Base-by-base conservation (phyloP, 768 basidiomycete genomes). In the Naganishia antarctica region DNA sequence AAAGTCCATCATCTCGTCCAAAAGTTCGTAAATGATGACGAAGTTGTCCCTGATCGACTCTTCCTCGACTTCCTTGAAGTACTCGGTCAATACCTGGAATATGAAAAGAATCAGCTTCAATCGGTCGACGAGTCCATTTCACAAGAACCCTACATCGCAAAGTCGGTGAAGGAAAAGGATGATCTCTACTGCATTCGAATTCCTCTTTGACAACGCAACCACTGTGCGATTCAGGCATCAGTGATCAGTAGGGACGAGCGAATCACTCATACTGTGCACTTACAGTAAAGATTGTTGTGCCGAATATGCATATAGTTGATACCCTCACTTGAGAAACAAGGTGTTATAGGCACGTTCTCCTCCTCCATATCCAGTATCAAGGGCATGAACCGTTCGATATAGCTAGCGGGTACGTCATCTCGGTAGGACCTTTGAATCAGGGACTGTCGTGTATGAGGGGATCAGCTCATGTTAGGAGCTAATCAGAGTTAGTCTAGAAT, bases 1-100 rank as follows among this genome's bases (percentile, higher is more conserved):
- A 79, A 96, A 99, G 81, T 99, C 96, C 92, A 98, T 97, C 91
- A 98, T 97, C 81, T 99, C 96, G 73, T 98, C 80, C 81, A 99
- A 84, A 60, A 98, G 84, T 76, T 98, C 94, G 78, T 96, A 99
- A 57, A 99, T 96, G 75, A 99, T 96, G 43, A 99, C 96, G 74
- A 99, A 99, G 74, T 99, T 99, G 79, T 99, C 96, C 8, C 96
- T 83, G 74, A 99, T 98, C 50, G 91, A 93, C 81, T 99, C 96
- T 74, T 98, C 96, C 76, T 99, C 96, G 41, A 98, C 86, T 76
- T 98, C 96, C 77, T 98, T 99, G 83, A 99, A 99, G 82, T 99
- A 99, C 75, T 98, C 96, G 60, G 94, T 84, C 62, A 99, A 82
- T 6, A 98, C 94, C 76, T 91, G 85, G 0, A 59, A 15, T 18